Percentiles rank a stretch among this genome's conserved stretches.
Evolutionary conservation across 2,329 filamentous ascomycete genomes (phyloP).

Genomic region (Epichloe typhina): DNA sequence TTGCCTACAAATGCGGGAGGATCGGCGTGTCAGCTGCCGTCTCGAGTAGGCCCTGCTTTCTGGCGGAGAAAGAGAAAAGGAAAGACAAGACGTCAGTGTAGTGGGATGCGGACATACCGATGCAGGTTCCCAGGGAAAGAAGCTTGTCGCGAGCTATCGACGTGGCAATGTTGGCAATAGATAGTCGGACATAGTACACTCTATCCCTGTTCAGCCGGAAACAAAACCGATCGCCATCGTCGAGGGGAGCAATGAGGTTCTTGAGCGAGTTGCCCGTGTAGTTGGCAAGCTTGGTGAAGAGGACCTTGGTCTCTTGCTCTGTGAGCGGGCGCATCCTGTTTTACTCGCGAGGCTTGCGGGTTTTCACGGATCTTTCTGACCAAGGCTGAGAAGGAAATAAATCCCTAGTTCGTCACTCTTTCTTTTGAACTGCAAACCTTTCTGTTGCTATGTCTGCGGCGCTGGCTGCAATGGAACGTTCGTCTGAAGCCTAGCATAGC

Average conservation of each 20-base stretch:
- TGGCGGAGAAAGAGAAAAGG: background rate
- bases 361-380: background rate
- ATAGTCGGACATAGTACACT: slow-evolving; percentile 85
- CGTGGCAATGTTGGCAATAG: slow-evolving; percentile 81
- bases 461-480: background rate
- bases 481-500: background rate
- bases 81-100: no score
- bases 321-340: slow-evolving; percentile 66
- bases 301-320: slow-evolving; percentile 63
- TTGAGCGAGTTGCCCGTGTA: slow-evolving; percentile 83
- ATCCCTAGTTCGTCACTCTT: background rate
- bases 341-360: background rate
- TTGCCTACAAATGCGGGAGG: slow-evolving; percentile 45
- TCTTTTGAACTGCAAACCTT: background rate
- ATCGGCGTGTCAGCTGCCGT: background rate
- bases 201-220: slow-evolving; percentile 73
- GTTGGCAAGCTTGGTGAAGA: slow-evolving; percentile 86
- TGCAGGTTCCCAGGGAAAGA: slow-evolving; percentile 75
- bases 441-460: background rate
- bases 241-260: slow-evolving; percentile 64
- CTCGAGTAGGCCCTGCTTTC: slow-evolving; percentile 6
- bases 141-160: slow-evolving; percentile 71
- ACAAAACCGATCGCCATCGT: slow-evolving; percentile 65
- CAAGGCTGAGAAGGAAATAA: no score
- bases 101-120: slow-evolving; percentile 33